These are phyloP conservation scores for Castanospermum australe DNA, from an alignment of 306 rosid genomes.

Conservation along the genomic window DNA sequence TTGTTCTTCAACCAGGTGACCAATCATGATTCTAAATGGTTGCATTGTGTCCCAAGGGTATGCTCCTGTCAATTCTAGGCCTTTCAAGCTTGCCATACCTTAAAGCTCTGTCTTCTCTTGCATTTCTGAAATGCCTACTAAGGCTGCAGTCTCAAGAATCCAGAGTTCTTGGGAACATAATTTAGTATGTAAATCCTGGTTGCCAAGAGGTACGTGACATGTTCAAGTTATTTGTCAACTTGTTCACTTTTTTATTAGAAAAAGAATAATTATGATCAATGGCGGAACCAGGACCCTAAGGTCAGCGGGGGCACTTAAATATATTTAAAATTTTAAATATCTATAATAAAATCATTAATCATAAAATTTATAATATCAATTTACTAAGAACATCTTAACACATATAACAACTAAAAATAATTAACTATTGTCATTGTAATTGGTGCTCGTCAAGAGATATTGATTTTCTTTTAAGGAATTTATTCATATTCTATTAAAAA, in stretches of 20 bases:
- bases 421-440: no score
- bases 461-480: no score
- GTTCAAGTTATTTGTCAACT: conserved; percentile 1
- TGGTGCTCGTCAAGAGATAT: no score
- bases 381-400: no score
- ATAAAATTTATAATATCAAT: no score
- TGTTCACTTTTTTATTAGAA: background rate
- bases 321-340: no score
- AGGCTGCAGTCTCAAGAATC: conserved; percentile 40
- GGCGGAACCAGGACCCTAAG: no score
- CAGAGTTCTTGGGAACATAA: conserved; percentile 41
- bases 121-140: conserved; percentile 37
- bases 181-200: conserved; percentile 33
- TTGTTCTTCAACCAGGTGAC: conserved; percentile 36
- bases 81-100: conserved; percentile 21
- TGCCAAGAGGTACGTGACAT: conserved; percentile 31
- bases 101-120: conserved; percentile 25
- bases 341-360: no score
- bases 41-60: conserved; percentile 47
- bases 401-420: no score
- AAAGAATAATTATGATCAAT: background rate
- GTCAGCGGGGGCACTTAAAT: no score
- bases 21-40: conserved; percentile 57
- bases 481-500: no score
- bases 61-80: conserved; percentile 39